These are phyloP conservation scores for Arachnomyces sp. DNA, from an alignment of 2,329 filamentous ascomycete genomes.

Conservation along the genomic window DNA sequence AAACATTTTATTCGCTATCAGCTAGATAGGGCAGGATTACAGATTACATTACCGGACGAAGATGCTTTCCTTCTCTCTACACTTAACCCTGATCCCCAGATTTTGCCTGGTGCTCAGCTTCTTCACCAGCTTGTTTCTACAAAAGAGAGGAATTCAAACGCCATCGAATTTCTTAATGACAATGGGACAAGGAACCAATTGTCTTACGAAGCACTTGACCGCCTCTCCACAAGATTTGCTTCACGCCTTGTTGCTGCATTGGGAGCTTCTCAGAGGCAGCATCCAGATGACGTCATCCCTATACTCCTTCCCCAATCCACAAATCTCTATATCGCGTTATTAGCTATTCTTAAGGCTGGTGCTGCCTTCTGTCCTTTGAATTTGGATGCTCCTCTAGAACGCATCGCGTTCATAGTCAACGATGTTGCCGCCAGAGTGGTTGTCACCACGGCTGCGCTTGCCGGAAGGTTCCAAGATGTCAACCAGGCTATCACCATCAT, in stretches of 20 bases:
- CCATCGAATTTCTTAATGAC: constrained; percentile 57
- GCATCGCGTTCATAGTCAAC: constrained; percentile 70
- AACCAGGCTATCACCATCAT: constrained; percentile 8
- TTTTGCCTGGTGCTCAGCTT: constrained; percentile 47
- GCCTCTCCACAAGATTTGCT: constrained; percentile 50
- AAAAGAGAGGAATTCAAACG: constrained; percentile 34
- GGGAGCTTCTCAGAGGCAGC: constrained; percentile 13
- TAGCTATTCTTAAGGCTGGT: constrained; percentile 73
- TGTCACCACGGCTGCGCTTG: constrained; percentile 47
- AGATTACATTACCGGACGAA: constrained; percentile 8
- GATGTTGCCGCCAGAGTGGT: constrained; percentile 66
- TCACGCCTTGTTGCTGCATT: constrained; percentile 35
- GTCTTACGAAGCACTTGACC: constrained; percentile 58
- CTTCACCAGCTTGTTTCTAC: constrained; percentile 57
- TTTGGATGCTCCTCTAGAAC: constrained; percentile 67
- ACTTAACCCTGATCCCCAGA: constrained; percentile 48
- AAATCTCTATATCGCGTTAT: constrained; percentile 66
- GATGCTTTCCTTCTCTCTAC: constrained; percentile 39
- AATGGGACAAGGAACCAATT: constrained; percentile 42
- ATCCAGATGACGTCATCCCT: constrained; percentile 51
- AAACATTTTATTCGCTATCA: constrained; percentile 20
- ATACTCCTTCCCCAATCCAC: constrained; percentile 70
- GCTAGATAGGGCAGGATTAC: constrained; percentile 11
- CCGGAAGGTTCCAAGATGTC: constrained; percentile 15
- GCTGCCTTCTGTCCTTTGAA: constrained; percentile 80